phyloP scores from a whole-genome alignment of 2,329 filamentous ascomycete species.

The Arthrinium puccinioides region DNA sequence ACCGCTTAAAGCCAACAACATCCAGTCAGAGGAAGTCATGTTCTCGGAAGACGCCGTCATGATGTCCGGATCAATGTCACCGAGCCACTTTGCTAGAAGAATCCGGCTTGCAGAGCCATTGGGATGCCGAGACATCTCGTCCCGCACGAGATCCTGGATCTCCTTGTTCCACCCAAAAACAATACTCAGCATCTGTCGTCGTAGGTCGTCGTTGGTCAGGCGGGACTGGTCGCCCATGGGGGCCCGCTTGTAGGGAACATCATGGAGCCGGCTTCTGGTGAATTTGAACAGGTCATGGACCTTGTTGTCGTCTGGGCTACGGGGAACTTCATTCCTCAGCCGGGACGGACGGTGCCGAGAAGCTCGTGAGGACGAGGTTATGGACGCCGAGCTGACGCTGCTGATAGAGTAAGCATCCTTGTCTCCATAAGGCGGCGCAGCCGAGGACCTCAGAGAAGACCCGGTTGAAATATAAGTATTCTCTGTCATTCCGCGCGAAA shows the following conservation, averaged over 20 bases:
- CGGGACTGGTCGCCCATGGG: slow-evolving; percentile 48
- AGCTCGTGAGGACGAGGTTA: slow-evolving; percentile 39
- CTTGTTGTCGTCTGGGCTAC: slow-evolving; percentile 67
- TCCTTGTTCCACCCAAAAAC: slow-evolving; percentile 95
- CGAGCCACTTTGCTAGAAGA: slow-evolving; percentile 86
- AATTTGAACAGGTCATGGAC: slow-evolving; percentile 80
- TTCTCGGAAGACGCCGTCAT: slow-evolving; percentile 74
- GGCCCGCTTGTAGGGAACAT: slow-evolving; percentile 73
- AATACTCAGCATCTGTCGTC: slow-evolving; percentile 83
- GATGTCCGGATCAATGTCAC: slow-evolving; percentile 73
- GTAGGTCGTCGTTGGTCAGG: slow-evolving; percentile 71
- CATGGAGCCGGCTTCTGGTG: slow-evolving; percentile 70
- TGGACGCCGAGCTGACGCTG: slow-evolving; percentile 40
- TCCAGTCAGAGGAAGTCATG: slow-evolving; percentile 95
- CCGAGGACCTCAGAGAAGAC: slow-evolving; percentile 43
- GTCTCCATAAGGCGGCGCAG: slow-evolving; percentile 21
- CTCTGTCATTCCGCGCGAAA: slow-evolving; percentile 50
- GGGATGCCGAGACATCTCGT: slow-evolving; percentile 73
- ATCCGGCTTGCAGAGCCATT: slow-evolving; percentile 70
- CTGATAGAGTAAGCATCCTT: slow-evolving; percentile 51
- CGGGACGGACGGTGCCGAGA: slow-evolving; percentile 53
- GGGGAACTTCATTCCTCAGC: slow-evolving; percentile 71
- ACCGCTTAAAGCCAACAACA: slow-evolving; percentile 84
- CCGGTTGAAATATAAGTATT: slow-evolving; percentile 64
- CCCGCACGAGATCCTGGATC: slow-evolving; percentile 70